Percentiles rank a stretch among this genome's conserved stretches.
These are phyloP conservation scores for Globisporangium paroecandrum DNA, from an alignment of 352 stramenopile species.

Conservation along the genomic window DNA sequence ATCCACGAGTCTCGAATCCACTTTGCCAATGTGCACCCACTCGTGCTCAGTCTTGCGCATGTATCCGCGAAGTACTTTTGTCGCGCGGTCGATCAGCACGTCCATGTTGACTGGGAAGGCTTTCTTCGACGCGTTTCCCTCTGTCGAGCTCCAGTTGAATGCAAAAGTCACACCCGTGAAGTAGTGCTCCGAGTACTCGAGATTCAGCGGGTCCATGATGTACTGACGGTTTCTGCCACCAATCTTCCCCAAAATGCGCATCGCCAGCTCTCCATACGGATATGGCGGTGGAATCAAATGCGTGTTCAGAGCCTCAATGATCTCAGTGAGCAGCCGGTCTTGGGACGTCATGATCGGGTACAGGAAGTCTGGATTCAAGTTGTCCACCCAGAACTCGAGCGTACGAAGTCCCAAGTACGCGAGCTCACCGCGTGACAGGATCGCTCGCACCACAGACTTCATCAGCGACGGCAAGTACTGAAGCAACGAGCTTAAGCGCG, in stretches of 20 bases:
- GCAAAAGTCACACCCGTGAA: slow-evolving; percentile 46
- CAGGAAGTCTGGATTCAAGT: slow-evolving; percentile 97
- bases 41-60: slow-evolving; percentile 49
- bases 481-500: slow-evolving; percentile 93
- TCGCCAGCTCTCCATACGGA: slow-evolving; percentile 94
- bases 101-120: slow-evolving; percentile 62
- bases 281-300: slow-evolving; percentile 97
- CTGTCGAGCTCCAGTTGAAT: slow-evolving; percentile 44
- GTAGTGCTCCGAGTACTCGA: slow-evolving; percentile 49
- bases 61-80: slow-evolving; percentile 56
- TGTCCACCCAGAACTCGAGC: slow-evolving; percentile 99
- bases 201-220: slow-evolving; percentile 77
- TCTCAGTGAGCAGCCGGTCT: slow-evolving; percentile 87
- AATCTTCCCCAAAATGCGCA: slow-evolving; percentile 97
- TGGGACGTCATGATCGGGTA: slow-evolving; percentile 92
- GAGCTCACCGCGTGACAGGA: slow-evolving; percentile 93
- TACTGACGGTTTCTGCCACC: slow-evolving; percentile 91
- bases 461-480: slow-evolving; percentile 97
- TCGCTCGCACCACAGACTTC: slow-evolving; percentile 92
- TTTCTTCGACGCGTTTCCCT: slow-evolving; percentile 9
- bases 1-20: slow-evolving; percentile 57
- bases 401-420: slow-evolving; percentile 94
- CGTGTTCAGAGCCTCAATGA: slow-evolving; percentile 94
- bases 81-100: slow-evolving; percentile 39
- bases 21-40: slow-evolving; percentile 50